phyloP scores from a whole-genome alignment of 768 basidiomycete genomes.

The Psilocybe azurescens region DNA sequence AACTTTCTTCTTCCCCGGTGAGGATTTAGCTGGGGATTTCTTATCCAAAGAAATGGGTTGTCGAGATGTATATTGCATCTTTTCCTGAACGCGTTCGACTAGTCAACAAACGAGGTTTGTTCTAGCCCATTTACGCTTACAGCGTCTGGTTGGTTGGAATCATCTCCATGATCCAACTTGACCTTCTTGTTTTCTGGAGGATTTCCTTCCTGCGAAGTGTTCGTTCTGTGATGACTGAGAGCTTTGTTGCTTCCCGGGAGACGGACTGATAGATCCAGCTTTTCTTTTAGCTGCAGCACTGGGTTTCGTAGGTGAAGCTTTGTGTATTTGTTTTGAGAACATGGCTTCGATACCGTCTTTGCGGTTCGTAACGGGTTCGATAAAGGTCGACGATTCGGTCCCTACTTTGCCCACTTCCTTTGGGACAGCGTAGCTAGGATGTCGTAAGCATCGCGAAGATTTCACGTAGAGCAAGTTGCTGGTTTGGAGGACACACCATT shows the following conservation, averaged over 20 bases:
- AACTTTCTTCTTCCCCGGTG: constrained; percentile 14
- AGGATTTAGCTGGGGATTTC: constrained; percentile 5
- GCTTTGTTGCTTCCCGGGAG: neutral
- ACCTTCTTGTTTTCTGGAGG: constrained; percentile 2
- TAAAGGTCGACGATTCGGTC: constrained; percentile 79
- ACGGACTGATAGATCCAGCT: neutral
- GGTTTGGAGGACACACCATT: constrained; percentile 58
- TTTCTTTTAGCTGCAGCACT: constrained; percentile 1
- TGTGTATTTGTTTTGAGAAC: constrained; percentile 67
- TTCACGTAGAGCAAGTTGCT: neutral
- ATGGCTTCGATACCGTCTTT: constrained; percentile 88
- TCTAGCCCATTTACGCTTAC: neutral
- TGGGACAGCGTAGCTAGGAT: constrained; percentile 80
- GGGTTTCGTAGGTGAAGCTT: neutral
- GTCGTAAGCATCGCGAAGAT: neutral
- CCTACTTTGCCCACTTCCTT: constrained; percentile 93
- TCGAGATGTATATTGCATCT: no score
- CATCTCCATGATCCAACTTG: constrained; percentile 8
- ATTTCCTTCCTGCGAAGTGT: neutral
- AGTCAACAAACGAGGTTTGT: neutral
- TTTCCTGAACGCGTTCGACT: neutral
- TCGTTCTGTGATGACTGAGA: neutral
- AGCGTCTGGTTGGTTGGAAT: constrained; percentile 9
- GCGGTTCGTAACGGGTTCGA: constrained; percentile 77
- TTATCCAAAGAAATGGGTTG: neutral